Evolutionary conservation across 192 early-diverging fungal genomes (phyloP).

Genomic region (Backusella sp.): DNA sequence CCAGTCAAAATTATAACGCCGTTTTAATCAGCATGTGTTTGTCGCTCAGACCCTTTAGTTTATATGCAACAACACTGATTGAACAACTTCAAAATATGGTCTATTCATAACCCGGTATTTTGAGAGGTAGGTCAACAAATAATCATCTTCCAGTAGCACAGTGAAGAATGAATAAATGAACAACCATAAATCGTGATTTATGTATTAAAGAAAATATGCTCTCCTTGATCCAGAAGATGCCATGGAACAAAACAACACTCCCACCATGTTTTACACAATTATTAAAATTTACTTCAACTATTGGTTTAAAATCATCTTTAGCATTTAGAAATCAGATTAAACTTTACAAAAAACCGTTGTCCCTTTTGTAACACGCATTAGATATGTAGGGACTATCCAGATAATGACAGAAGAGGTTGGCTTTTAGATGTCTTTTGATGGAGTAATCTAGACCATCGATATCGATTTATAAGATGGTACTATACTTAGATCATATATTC

Average conservation of each 20-base stretch:
- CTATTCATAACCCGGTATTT: not conserved
- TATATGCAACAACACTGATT: not conserved
- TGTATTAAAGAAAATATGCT: not conserved
- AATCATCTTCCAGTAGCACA: not conserved
- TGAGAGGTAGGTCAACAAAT: not conserved
- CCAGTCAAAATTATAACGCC: not conserved
- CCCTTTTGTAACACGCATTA: not conserved
- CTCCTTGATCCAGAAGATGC: not conserved
- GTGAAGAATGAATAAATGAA: not conserved
- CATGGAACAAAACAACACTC: not conserved
- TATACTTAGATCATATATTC: not conserved
- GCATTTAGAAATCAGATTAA: not conserved
- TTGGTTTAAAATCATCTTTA: not conserved
- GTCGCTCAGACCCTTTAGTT: not conserved
- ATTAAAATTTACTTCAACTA: not conserved
- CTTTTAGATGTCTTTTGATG: not conserved
- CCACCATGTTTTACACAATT: not conserved
- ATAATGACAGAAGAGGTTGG: not conserved
- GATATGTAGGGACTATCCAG: not conserved
- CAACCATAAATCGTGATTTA: not conserved
- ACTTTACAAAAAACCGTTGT: not conserved
- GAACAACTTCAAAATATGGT: not conserved
- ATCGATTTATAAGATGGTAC: not conserved
- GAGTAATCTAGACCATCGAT: not conserved
- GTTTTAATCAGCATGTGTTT: not conserved